These are phyloP conservation scores for Monilinia fructigena DNA, from an alignment of 2,329 filamentous ascomycete species.

Conservation along the genomic window DNA sequence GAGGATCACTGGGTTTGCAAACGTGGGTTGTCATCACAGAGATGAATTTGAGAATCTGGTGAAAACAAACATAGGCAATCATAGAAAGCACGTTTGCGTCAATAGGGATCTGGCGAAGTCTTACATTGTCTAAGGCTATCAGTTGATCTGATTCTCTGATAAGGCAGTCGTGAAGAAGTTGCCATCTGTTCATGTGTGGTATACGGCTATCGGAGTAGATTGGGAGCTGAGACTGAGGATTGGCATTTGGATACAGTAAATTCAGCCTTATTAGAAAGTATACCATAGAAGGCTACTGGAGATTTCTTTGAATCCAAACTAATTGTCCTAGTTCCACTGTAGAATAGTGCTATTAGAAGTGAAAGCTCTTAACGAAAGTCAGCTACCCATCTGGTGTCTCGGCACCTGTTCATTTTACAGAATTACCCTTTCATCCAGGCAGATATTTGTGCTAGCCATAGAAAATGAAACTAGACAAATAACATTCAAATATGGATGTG, in stretches of 20 bases:
- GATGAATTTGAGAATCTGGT: not conserved
- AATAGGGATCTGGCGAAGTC: not conserved
- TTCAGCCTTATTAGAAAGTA: no score
- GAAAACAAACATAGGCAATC: not conserved
- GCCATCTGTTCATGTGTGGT: not conserved
- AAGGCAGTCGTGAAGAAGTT: not conserved
- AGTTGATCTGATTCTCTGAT: not conserved
- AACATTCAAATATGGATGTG: no score
- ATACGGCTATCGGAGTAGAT: not conserved
- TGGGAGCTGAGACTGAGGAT: not conserved
- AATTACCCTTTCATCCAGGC: no score
- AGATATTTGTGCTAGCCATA: no score
- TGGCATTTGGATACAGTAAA: not conserved
- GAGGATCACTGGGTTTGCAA: constrained; percentile 11
- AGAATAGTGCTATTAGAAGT: not conserved
- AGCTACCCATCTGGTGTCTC: not conserved
- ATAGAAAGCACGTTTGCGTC: not conserved
- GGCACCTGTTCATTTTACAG: no score
- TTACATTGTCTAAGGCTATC: not conserved
- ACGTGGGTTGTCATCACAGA: constrained; percentile 12
- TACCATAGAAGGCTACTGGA: not conserved
- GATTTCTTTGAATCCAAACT: not conserved
- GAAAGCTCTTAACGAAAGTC: not conserved
- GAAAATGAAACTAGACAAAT: no score
- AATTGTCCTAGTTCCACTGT: not conserved